Evolutionary conservation across 805 yeast species (phyloP), one percentile per base, ranked within the genome.

Genomic region (Starmerella sirachaensis): DNA sequence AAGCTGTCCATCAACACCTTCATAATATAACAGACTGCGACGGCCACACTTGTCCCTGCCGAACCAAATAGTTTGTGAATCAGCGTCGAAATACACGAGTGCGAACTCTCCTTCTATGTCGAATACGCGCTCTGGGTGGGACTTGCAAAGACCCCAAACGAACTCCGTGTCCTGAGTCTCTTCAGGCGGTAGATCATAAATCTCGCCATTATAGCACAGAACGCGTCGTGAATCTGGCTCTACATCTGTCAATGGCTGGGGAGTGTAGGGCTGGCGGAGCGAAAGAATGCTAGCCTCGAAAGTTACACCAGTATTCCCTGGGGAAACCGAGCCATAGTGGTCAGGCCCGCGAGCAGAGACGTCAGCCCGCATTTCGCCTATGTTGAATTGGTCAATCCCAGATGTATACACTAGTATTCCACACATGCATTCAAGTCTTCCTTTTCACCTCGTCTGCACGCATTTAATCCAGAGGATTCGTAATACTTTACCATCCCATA

Each of bases 151-250:
- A 17, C 72, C 66, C 3, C 14, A 17, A 9, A 25, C 21, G 10
- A 20, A 31, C 5, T 1, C 44, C 20, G 6, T 37, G 38, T 21
- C 80, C 3, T 56, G 62, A 0, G 93, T 75, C 56, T 86, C 96
- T 54, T 81, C 81, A 0, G 63, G 58, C 0, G 49, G 45, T 1
- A 55, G 47, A 45, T 77, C 77, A 56, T 91, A 91, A 9, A 91
- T 58, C 51, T 91, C 96, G 0, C 98, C 99, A 55, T 93, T 91
- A 59, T 79, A 88, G 53, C 84, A 94, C 7, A 93, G 53, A 0
- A 69, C 51, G 7, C 34, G 20, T 16, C 25, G 8, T 22, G 8
- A 8, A 12, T 16, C 18, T 6, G 18, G 13, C 16, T 49, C 54
- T 9, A 40, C 49, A 7, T 45, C 45, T 2, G 41, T 46, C 3